phyloP scores from a whole-genome alignment of 257 asterid species.

The Schizonepeta tenuifolia region DNA sequence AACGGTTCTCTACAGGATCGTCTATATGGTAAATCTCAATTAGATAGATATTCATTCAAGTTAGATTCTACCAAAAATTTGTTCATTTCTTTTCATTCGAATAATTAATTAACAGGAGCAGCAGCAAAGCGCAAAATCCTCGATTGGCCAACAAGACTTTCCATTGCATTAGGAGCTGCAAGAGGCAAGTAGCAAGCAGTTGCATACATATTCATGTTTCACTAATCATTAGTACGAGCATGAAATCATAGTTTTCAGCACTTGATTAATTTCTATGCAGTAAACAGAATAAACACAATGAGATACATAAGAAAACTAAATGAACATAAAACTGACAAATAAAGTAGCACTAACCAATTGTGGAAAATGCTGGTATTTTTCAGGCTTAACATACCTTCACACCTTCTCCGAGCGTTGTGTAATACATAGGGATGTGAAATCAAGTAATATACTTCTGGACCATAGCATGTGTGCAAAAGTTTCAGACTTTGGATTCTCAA shows the following conservation, averaged over 20 bases:
- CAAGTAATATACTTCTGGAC: conserved; percentile 89
- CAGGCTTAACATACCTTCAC: conserved; percentile 87
- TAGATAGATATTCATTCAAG: not conserved
- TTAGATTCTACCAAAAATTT: conserved; percentile 26
- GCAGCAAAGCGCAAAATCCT: conserved; percentile 80
- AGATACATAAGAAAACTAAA: too few species aligned
- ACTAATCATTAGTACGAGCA: conserved; percentile 1
- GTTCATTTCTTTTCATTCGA: conserved; percentile 28
- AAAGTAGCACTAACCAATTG: not conserved
- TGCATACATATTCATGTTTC: conserved; percentile 7
- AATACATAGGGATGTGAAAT: conserved; percentile 90
- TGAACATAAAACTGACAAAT: too few species aligned
- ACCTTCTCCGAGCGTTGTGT: conserved; percentile 78
- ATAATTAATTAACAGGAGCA: conserved; percentile 62
- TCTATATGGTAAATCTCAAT: conserved; percentile 62
- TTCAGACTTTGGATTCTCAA: conserved; percentile 85
- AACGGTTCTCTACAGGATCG: conserved; percentile 89
- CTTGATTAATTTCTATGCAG: too few species aligned
- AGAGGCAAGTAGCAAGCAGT: conserved; percentile 65
- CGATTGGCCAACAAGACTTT: conserved; percentile 91
- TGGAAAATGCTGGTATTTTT: conserved; percentile 15
- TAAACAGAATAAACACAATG: too few species aligned
- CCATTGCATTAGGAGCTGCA: conserved; percentile 91
- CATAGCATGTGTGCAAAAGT: conserved; percentile 93
- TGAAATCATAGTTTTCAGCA: too few species aligned